Percentiles rank a stretch among this genome's conserved stretches.
phyloP scores from a whole-genome alignment of 805 yeast species.

The Candida coquimbonensis region DNA sequence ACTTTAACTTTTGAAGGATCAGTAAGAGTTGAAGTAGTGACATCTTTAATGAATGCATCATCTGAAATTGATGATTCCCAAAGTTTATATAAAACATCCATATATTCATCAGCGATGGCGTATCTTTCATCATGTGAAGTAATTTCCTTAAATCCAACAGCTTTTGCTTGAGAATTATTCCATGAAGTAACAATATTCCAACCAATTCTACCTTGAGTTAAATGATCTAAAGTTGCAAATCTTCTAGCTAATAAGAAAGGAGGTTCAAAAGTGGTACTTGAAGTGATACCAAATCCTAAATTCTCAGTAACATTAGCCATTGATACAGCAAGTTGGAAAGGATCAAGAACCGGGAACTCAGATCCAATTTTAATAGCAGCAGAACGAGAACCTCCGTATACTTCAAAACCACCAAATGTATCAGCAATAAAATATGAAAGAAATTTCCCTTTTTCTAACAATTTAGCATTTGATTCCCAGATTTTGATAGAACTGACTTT shows the following conservation, averaged over 20 bases:
- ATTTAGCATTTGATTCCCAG: slow-evolving; percentile 23
- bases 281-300: slow-evolving; percentile 35
- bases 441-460: slow-evolving; percentile 32
- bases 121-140: slow-evolving; percentile 37
- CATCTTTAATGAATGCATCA: slow-evolving; percentile 25
- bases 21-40: slow-evolving; percentile 14
- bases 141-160: slow-evolving; percentile 28
- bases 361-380: slow-evolving; percentile 26
- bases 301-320: slow-evolving; percentile 37
- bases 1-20: slow-evolving; percentile 32
- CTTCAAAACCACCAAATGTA: slow-evolving; percentile 34
- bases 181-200: slow-evolving; percentile 41
- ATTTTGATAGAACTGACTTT: slow-evolving; percentile 11
- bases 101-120: slow-evolving; percentile 33
- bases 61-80: slow-evolving; percentile 36
- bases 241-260: slow-evolving; percentile 36
- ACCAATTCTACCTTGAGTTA: slow-evolving; percentile 37
- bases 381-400: slow-evolving; percentile 30
- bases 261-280: slow-evolving; percentile 35
- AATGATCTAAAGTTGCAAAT: slow-evolving; percentile 35
- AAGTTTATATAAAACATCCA: slow-evolving; percentile 32
- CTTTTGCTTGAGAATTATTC: slow-evolving; percentile 35
- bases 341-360: slow-evolving; percentile 28
- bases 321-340: slow-evolving; percentile 26
- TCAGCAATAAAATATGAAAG: slow-evolving; percentile 32